Evolutionary conservation across 2,329 filamentous ascomycete species (phyloP).

Genomic region (Xylaria sp.): DNA sequence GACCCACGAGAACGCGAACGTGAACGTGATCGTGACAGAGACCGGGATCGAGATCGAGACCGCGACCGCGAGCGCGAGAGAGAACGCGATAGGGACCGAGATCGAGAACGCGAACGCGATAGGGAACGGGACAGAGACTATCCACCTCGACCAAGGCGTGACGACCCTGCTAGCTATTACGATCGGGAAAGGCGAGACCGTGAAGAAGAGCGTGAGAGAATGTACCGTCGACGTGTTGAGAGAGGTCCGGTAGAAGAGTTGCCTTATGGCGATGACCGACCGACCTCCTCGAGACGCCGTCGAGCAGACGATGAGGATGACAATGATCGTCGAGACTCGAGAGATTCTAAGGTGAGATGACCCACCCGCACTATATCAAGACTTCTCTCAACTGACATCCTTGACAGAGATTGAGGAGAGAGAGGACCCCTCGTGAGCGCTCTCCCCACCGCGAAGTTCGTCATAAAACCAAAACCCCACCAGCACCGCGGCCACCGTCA

Average conservation of each 20-base stretch:
- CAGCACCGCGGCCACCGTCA: slow-evolving; percentile 49
- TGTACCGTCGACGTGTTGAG: slow-evolving; percentile 78
- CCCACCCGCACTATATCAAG: slow-evolving; percentile 26
- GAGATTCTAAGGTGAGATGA: slow-evolving; percentile 70
- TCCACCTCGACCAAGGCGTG: slow-evolving; percentile 64
- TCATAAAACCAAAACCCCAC: slow-evolving; percentile 67
- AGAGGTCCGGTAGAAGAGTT: slow-evolving; percentile 84
- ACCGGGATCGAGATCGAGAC: slow-evolving; percentile 54
- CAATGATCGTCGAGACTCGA: slow-evolving; percentile 70
- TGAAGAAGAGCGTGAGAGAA: slow-evolving; percentile 88
- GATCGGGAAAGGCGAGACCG: slow-evolving; percentile 88
- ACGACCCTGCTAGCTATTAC: slow-evolving; percentile 73
- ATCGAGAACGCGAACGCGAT: slow-evolving; percentile 53
- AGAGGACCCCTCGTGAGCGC: slow-evolving; percentile 68
- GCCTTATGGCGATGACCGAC: slow-evolving; percentile 83
- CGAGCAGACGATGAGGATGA: slow-evolving; percentile 82
- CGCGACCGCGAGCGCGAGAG: slow-evolving; percentile 51
- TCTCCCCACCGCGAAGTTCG: slow-evolving; percentile 67
- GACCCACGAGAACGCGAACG: slow-evolving; percentile 52
- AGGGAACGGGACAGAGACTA: slow-evolving; percentile 61
- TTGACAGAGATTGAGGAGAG: slow-evolving; percentile 65
- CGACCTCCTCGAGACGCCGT: slow-evolving; percentile 75
- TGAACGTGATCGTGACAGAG: slow-evolving; percentile 56
- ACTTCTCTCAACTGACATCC: slow-evolving; percentile 43
- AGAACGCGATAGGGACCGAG: slow-evolving; percentile 50